Conservation (phyloP, 768 basidiomycete genomes). For the Kwoniella pini region DNA sequence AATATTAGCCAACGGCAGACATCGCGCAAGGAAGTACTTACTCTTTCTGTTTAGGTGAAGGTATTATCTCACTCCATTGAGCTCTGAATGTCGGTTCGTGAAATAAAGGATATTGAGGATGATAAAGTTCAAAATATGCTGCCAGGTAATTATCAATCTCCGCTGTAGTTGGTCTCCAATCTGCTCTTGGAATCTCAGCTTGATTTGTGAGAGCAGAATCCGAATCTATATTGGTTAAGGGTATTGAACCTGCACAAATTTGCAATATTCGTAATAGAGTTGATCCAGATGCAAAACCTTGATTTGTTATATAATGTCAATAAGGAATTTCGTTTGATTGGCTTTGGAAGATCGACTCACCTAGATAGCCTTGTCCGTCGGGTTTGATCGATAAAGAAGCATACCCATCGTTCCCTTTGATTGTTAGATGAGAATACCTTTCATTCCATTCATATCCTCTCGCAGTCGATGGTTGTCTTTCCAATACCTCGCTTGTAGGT, state of each 20-base stretch:
- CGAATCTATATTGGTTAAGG: not conserved
- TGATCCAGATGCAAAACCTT: constrained; percentile 28
- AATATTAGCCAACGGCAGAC: not conserved
- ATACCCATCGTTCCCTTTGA: constrained; percentile 12
- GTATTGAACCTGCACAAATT: constrained; percentile 19
- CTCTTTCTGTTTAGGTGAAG: constrained; percentile 11
- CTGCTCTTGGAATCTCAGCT: not conserved
- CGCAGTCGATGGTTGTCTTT: constrained; percentile 19
- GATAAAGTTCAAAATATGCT: constrained; percentile 23
- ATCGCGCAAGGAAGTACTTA: constrained; percentile 1
- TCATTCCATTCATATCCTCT: constrained; percentile 26
- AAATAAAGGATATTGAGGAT: constrained; percentile 23
- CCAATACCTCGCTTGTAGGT: constrained; percentile 6
- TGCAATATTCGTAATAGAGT: constrained; percentile 23
- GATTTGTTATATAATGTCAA: not conserved
- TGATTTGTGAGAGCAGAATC: not conserved
- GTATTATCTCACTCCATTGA: constrained; percentile 21
- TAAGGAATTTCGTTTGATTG: too few relatives aligned
- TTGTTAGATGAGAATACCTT: not conserved
- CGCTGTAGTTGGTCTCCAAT: constrained; percentile 1
- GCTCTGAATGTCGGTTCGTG: constrained; percentile 28
- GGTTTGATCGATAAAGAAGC: constrained; percentile 24
- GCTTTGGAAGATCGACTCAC: constrained; percentile 2
- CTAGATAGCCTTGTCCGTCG: constrained; percentile 27
- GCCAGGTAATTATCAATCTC: constrained; percentile 9